Percentiles rank a stretch among this genome's conserved stretches.
These are phyloP conservation scores for Polyplosphaeria fusca DNA, from an alignment of 495 filamentous ascomycete species.

Conservation along the genomic window DNA sequence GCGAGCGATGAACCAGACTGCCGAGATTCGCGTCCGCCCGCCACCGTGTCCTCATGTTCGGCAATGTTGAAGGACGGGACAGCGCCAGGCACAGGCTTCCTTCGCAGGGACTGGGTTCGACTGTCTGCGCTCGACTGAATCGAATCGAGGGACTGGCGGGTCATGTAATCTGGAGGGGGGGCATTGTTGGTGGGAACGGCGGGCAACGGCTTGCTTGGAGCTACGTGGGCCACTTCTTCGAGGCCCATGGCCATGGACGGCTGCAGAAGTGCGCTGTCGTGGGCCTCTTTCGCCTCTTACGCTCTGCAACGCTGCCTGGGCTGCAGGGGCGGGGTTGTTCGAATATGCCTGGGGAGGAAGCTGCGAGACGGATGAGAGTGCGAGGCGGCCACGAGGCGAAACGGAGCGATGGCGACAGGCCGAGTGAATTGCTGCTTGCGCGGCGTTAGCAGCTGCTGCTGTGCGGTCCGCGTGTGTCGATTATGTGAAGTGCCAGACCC, in stretches of 20 bases:
- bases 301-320: background rate
- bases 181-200: slow-evolving; percentile 15
- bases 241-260: slow-evolving; percentile 25
- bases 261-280: background rate
- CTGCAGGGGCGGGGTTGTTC: background rate
- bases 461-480: too few relatives aligned
- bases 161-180: background rate
- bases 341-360: background rate
- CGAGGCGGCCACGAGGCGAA: background rate
- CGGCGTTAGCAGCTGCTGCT: background rate
- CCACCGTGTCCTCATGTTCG: slow-evolving; percentile 22
- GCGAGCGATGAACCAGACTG: slow-evolving; percentile 32
- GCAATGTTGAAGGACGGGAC: slow-evolving; percentile 22
- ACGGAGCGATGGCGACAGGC: background rate
- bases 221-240: slow-evolving; percentile 10
- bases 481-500: too few relatives aligned
- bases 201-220: slow-evolving; percentile 21
- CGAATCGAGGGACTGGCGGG: slow-evolving; percentile 2
- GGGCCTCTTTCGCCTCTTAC: background rate
- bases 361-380: background rate
- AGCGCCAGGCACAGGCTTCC: slow-evolving; percentile 25
- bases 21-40: slow-evolving; percentile 21
- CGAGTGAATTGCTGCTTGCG: background rate
- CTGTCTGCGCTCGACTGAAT: slow-evolving; percentile 18
- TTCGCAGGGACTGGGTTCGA: slow-evolving; percentile 27